Percentiles rank a stretch among this genome's conserved stretches.
phyloP scores from a whole-genome alignment of 257 asterid genomes.

The Plantago major region DNA sequence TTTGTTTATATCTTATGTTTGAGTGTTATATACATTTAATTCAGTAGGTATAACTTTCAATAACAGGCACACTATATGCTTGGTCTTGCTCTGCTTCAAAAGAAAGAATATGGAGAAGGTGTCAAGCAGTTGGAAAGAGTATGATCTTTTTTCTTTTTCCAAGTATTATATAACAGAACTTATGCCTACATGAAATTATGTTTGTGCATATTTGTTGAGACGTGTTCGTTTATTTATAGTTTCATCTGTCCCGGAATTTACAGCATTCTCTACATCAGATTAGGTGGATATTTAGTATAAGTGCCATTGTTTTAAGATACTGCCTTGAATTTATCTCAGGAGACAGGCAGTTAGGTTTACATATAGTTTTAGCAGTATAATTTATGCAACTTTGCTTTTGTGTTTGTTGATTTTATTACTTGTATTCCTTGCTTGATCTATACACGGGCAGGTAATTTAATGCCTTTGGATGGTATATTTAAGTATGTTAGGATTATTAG shows the following conservation, averaged over 20 bases:
- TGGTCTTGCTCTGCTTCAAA: conserved; percentile 61
- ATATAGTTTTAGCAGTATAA: no score
- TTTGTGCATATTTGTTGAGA: conserved; percentile 2
- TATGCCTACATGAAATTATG: background rate
- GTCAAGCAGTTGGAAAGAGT: conserved; percentile 59
- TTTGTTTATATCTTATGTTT: background rate
- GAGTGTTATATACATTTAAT: conserved; percentile 12
- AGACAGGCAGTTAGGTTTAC: no score
- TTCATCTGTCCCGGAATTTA: background rate
- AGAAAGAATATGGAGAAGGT: conserved; percentile 48
- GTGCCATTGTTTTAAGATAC: no score
- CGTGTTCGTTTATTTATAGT: conserved; percentile 8
- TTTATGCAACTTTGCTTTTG: no score
- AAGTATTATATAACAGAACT: background rate
- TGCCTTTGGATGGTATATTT: no score
- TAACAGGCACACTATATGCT: conserved; percentile 67
- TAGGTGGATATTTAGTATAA: background rate
- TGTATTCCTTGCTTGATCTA: no score
- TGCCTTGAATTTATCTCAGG: no score
- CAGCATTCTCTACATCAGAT: background rate
- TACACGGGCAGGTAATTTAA: no score
- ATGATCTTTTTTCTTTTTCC: conserved; percentile 9
- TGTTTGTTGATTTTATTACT: no score
- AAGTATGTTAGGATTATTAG: no score
- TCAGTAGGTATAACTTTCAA: conserved; percentile 9